phyloP scores from a whole-genome alignment of 1,284 basidiomycete species.

The Trametes pubescens region DNA sequence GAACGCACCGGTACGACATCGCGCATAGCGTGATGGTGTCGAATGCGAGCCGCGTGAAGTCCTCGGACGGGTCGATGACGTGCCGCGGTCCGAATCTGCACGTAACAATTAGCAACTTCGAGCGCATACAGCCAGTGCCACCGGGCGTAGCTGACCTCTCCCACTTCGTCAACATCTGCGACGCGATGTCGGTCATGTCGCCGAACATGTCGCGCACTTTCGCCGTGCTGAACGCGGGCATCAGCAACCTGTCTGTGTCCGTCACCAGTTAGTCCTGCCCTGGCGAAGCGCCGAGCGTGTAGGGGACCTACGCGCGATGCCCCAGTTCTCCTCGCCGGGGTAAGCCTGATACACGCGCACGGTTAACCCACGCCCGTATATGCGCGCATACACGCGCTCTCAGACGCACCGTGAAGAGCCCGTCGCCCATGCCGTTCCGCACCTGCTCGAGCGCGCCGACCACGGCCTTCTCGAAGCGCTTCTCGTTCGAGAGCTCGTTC shows the following conservation, averaged over 20 bases:
- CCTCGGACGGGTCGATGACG: conserved; percentile 53
- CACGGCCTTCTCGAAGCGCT: conserved; percentile 53
- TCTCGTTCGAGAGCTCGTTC: conserved; percentile 56
- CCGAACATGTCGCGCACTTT: conserved; percentile 58
- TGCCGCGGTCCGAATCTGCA: conserved; percentile 52
- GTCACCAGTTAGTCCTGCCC: background rate
- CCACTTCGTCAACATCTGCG: conserved; percentile 58
- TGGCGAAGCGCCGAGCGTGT: background rate
- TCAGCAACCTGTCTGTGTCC: conserved; percentile 55
- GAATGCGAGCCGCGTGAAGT: conserved; percentile 57
- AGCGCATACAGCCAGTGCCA: background rate
- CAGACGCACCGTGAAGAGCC: conserved; percentile 50
- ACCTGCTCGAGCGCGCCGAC: conserved; percentile 47
- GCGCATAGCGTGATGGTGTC: conserved; percentile 56
- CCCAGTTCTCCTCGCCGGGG: conserved; percentile 57
- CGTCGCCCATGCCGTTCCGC: conserved; percentile 54
- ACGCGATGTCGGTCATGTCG: conserved; percentile 58
- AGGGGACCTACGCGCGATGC: conserved; percentile 49
- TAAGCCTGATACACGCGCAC: conserved; percentile 42
- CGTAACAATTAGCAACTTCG: background rate
- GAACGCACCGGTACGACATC: conserved; percentile 52
- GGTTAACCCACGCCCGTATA: background rate
- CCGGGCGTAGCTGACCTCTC: conserved; percentile 44
- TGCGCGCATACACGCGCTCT: background rate
- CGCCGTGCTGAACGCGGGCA: conserved; percentile 59